phyloP scores from a whole-genome alignment of 2,329 filamentous ascomycete species.

The Penicillium hesseltinei region DNA sequence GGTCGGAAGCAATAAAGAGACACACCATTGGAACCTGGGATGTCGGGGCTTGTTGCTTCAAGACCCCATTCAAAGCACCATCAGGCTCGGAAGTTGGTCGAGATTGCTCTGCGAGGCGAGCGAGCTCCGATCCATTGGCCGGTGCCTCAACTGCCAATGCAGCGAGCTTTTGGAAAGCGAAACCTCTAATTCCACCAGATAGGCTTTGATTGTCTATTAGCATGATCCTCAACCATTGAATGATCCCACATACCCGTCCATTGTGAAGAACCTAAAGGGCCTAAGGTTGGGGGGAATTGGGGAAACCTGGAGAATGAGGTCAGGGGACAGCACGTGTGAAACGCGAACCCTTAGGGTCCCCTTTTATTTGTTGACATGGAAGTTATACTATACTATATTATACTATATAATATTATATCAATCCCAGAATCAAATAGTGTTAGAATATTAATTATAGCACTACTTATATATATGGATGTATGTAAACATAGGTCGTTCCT shows the following conservation, averaged over 20 bases:
- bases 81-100: slow-evolving; percentile 23
- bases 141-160: slow-evolving; percentile 40
- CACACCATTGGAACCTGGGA: slow-evolving; percentile 43
- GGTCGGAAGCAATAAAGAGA: neutral
- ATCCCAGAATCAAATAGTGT: neutral
- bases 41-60: slow-evolving; percentile 37
- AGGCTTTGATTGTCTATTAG: slow-evolving; percentile 27
- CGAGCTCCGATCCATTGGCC: slow-evolving; percentile 33
- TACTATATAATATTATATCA: neutral
- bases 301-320: slow-evolving; percentile 11
- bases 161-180: slow-evolving; percentile 47
- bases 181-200: slow-evolving; percentile 37
- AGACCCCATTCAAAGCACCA: slow-evolving; percentile 37
- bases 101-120: slow-evolving; percentile 36
- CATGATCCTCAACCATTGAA: neutral
- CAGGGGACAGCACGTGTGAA: slow-evolving; percentile 18
- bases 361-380: neutral
- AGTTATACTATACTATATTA: neutral
- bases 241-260: slow-evolving; percentile 33
- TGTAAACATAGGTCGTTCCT: neutral
- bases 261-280: slow-evolving; percentile 11
- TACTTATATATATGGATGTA: no score
- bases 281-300: neutral
- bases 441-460: no score
- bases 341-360: slow-evolving; percentile 14